Evolutionary conservation across 1,284 basidiomycete species (phyloP), one percentile per base, ranked within the genome.

Genomic region (Cystobasidium slooffiae): DNA sequence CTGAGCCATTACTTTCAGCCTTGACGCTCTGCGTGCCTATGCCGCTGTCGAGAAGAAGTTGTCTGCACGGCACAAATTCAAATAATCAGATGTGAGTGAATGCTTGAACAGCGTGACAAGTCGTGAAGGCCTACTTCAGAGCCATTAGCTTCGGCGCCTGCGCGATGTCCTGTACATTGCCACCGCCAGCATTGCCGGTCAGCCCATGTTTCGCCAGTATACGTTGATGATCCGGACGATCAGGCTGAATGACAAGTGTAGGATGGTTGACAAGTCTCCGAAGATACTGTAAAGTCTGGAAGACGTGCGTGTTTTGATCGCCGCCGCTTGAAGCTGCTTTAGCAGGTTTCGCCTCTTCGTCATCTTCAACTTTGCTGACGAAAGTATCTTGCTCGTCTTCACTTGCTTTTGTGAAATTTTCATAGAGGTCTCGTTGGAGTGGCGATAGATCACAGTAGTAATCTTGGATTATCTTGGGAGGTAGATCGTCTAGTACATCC

Each of bases 381-480:
- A 85, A 88, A 31, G 89, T 93, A 75, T 72, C 80, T 65, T 72
- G 79, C 74, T 76, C 56, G 43, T 74, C 63, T 6, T 64, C 75
- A 77, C 89, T 88, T 0, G 94, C 96, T 81, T 88, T 88, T 0
- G 91, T 89, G 80, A 94, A 97, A 80, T 95, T 91, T 81, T 97
- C 95, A 82, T 97, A 98, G 18, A 98, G 86, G 79, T 89, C 86
- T 83, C 94, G 93, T 84, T 99, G 95, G 67, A 99, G 83, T 16
- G 94, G 91, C 0, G 95, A 97, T 1, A 99, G 86, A 80, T 99
- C 96, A 85, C 96, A 98, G 81, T 98, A 97, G 83, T 99, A 98
- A 82, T 99, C 97, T 83, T 99, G 97, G 77, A 99, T 99, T 82
- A 99, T 99, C 85, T 99, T 99, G 1, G 97, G 97, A 0, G 97